A percentile compares a stretch with the other conserved stretches of the same genome.
These are phyloP conservation scores for Lachancea thermotolerans DNA, from an alignment of 805 yeast species.

Conservation along the genomic window DNA sequence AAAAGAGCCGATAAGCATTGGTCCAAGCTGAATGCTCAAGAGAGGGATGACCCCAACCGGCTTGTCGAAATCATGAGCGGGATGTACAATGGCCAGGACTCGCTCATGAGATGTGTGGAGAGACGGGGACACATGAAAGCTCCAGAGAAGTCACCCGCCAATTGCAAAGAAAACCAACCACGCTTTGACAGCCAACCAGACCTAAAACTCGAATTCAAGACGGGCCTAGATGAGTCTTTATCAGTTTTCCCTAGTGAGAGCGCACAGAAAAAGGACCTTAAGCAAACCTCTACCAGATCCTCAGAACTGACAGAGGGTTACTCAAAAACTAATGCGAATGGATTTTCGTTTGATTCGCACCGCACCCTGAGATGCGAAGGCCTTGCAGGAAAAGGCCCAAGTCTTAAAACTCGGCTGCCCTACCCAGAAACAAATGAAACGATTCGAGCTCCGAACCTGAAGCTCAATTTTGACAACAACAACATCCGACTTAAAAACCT, in stretches of 20 bases:
- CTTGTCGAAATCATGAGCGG: conserved; percentile 24
- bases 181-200: conserved; percentile 1
- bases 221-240: conserved; percentile 9
- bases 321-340: neutral
- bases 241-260: conserved; percentile 6
- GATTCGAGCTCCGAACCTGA: neutral
- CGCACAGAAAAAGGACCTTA: neutral
- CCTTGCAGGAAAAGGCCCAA: neutral
- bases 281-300: neutral
- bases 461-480: neutral
- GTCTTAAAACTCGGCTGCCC: neutral
- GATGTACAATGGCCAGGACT: conserved; percentile 19
- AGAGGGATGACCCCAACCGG: conserved; percentile 19
- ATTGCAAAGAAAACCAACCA: neutral
- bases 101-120: conserved; percentile 17
- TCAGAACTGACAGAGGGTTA: neutral
- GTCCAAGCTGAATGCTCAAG: conserved; percentile 17
- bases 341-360: conserved; percentile 1
- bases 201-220: conserved; percentile 5
- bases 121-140: conserved; percentile 5
- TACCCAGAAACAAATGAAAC: conserved; percentile 5
- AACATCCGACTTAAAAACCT: neutral
- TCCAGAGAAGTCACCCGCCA: neutral
- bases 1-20: conserved; percentile 23
- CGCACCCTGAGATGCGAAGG: conserved; percentile 4